Percentiles rank a stretch among this genome's conserved stretches.
Conservation (phyloP, 768 basidiomycete species). For the Leccinum obscurum region DNA sequence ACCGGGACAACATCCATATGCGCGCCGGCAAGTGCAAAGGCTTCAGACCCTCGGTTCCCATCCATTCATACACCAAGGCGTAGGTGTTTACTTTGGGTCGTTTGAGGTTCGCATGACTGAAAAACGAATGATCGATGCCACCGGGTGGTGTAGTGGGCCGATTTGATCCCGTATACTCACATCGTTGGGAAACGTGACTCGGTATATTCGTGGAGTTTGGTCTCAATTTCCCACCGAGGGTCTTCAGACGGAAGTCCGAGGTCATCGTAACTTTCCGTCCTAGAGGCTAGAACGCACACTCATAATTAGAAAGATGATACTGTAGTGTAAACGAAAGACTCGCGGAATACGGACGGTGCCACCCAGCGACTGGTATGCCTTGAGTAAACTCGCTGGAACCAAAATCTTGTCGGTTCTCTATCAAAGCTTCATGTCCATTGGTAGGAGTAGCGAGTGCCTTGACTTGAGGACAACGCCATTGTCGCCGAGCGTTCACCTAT, state of each 20-base stretch:
- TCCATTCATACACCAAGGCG: conserved; percentile 60
- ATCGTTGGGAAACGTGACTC: conserved; percentile 58
- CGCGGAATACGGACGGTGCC: conserved; percentile 38
- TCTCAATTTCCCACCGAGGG: conserved; percentile 39
- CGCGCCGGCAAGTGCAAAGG: conserved; percentile 49
- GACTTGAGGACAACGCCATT: conserved; percentile 28
- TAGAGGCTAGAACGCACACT: conserved; percentile 26
- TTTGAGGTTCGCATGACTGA: conserved; percentile 46
- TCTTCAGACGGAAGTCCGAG: conserved; percentile 50
- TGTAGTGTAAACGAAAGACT: not conserved
- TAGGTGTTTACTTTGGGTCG: conserved; percentile 61
- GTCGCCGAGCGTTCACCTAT: too few relatives aligned
- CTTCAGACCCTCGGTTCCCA: conserved; percentile 52
- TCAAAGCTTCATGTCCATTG: conserved; percentile 17
- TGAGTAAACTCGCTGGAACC: conserved; percentile 26
- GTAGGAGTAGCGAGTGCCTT: conserved; percentile 12
- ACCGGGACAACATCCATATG: conserved; percentile 56
- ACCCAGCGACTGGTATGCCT: conserved; percentile 33
- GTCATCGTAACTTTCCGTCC: conserved; percentile 52
- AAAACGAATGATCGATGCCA: not conserved
- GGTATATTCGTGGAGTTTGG: conserved; percentile 25
- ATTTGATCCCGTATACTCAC: conserved; percentile 34
- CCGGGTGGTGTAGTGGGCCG: not conserved
- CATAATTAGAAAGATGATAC: not conserved
- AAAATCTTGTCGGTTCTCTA: conserved; percentile 26